Conservation (phyloP, 352 stramenopile species). For the Paralagenidium karlingii region DNA sequence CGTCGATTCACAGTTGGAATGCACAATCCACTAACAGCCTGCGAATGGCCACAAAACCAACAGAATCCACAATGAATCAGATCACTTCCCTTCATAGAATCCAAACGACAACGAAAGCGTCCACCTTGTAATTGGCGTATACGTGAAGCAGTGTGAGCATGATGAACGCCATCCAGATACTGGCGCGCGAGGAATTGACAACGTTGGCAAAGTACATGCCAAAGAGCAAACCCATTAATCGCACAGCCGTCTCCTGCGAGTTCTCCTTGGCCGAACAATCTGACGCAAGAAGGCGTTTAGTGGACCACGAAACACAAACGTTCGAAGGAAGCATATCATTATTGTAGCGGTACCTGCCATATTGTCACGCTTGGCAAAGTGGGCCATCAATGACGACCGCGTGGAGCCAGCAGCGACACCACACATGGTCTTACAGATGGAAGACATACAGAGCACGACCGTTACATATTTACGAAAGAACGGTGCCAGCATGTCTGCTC, state of each 20-base stretch:
- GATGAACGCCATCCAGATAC: constrained; percentile 87
- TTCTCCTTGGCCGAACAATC: constrained; percentile 94
- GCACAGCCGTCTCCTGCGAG: constrained; percentile 93
- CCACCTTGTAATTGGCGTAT: constrained; percentile 87
- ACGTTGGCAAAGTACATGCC: constrained; percentile 77
- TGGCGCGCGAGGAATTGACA: constrained; percentile 40
- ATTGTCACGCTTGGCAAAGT: constrained; percentile 81
- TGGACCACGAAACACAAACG: constrained; percentile 2
- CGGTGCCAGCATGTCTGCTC: constrained; percentile 69
- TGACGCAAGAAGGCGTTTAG: constrained; percentile 11
- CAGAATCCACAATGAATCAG: constrained; percentile 2
- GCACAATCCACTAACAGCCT: constrained; percentile 76
- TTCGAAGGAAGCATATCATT: neutral
- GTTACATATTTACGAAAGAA: constrained; percentile 59
- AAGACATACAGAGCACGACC: constrained; percentile 70
- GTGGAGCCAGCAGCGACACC: constrained; percentile 90
- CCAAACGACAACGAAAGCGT: neutral
- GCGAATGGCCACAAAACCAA: no score
- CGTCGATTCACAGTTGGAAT: constrained; percentile 84
- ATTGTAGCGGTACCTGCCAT: constrained; percentile 37
- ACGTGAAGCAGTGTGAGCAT: constrained; percentile 89
- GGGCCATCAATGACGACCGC: constrained; percentile 84
- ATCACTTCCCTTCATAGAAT: neutral
- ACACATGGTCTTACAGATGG: constrained; percentile 91
- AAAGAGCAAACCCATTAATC: constrained; percentile 86